A percentile compares a stretch with the other conserved stretches of the same genome.
phyloP scores from a whole-genome alignment of 139 green algal species.

The Picochlorum costavermella region DNA sequence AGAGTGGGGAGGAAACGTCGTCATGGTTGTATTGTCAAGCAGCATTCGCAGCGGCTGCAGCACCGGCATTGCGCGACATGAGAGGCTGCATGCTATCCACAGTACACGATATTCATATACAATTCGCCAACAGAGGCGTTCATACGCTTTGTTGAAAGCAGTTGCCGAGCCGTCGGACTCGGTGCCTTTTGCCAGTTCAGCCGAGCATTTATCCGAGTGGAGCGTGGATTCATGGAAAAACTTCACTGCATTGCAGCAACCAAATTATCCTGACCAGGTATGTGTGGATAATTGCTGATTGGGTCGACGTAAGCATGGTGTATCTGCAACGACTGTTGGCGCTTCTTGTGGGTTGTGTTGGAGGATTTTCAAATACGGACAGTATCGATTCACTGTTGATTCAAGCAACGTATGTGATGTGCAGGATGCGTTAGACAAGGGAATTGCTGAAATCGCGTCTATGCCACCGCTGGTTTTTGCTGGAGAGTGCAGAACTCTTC shows the following conservation, averaged over 20 bases:
- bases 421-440: slow-evolving; percentile 14
- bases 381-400: neutral
- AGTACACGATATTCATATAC: too few species aligned
- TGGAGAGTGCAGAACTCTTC: slow-evolving; percentile 88
- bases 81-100: too few species aligned
- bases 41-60: neutral
- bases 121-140: too few species aligned
- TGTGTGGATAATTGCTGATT: neutral
- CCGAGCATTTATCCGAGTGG: slow-evolving; percentile 42
- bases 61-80: neutral
- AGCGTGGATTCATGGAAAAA: slow-evolving; percentile 45
- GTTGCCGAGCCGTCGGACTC: slow-evolving; percentile 25
- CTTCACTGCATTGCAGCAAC: slow-evolving; percentile 57
- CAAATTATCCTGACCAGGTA: slow-evolving; percentile 54
- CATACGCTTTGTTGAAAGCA: slow-evolving; percentile 12
- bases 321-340: too few species aligned
- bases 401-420: neutral
- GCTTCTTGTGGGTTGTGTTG: too few species aligned
- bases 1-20: too few species aligned
- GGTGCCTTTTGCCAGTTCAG: slow-evolving; percentile 31
- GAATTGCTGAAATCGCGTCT: slow-evolving; percentile 50
- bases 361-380: neutral
- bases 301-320: too few species aligned
- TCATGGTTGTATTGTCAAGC: too few species aligned
- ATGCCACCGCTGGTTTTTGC: slow-evolving; percentile 95